phyloP scores from a whole-genome alignment of 2,329 filamentous ascomycete genomes.

The Pyricularia sp. region DNA sequence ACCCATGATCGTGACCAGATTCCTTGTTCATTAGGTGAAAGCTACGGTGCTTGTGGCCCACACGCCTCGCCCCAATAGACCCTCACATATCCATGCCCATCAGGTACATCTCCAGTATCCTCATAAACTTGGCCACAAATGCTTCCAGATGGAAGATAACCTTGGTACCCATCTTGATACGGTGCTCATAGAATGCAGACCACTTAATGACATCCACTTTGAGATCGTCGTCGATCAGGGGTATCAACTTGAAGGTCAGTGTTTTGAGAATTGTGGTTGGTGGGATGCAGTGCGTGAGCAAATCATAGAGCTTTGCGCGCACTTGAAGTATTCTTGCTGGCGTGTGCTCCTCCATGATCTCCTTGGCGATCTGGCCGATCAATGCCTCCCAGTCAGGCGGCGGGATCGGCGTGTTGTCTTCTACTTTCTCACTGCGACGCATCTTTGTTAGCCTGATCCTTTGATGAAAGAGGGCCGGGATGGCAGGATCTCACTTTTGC shows the following conservation, averaged over 20 bases:
- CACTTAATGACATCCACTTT: constrained; percentile 90
- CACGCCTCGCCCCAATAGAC: not conserved
- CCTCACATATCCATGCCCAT: constrained; percentile 69
- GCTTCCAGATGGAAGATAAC: constrained; percentile 97
- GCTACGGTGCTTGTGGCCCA: not conserved
- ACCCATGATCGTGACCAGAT: not conserved
- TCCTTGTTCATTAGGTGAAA: not conserved
- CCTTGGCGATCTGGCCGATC: constrained; percentile 76
- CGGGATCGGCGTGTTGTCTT: constrained; percentile 76
- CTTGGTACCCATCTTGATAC: constrained; percentile 83
- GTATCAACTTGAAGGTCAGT: constrained; percentile 83
- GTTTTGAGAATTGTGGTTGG: constrained; percentile 89
- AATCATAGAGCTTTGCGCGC: constrained; percentile 87
- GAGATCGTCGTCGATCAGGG: constrained; percentile 73
- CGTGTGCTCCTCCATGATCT: constrained; percentile 89
- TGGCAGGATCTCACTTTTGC: constrained; percentile 59
- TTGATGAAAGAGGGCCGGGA: not conserved
- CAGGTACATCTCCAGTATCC: constrained; percentile 78
- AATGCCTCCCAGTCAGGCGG: constrained; percentile 95
- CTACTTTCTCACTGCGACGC: constrained; percentile 64
- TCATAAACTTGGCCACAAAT: constrained; percentile 98
- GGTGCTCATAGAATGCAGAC: constrained; percentile 95
- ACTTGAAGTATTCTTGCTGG: constrained; percentile 79
- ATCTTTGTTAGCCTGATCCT: not conserved
- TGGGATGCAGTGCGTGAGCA: constrained; percentile 94